Conservation (phyloP, 352 stramenopile species). For the Phytophthora syringae region DNA sequence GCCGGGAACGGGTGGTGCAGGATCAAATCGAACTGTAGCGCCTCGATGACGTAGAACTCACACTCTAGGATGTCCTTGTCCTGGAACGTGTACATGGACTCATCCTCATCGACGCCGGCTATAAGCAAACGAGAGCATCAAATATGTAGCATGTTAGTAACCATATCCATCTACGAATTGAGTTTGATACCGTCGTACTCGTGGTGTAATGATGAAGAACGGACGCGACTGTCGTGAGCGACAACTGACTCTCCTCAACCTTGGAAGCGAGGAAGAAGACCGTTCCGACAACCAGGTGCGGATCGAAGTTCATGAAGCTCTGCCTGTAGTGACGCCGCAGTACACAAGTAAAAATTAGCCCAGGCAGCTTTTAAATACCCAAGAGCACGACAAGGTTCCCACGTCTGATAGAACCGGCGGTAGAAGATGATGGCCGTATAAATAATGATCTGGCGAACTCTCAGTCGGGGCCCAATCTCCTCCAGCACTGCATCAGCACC, state of each 20-base stretch:
- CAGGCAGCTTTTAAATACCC: not conserved
- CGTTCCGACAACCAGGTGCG: conserved; percentile 83
- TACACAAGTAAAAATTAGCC: not conserved
- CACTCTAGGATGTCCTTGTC: conserved; percentile 92
- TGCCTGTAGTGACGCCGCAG: conserved; percentile 55
- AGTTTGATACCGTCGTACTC: conserved; percentile 43
- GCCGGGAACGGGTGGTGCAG: conserved; percentile 86
- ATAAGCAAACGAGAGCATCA: not conserved
- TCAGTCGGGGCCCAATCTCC: conserved; percentile 79
- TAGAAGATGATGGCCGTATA: conserved; percentile 92
- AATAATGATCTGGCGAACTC: conserved; percentile 91
- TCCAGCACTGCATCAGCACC: conserved; percentile 69
- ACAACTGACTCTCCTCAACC: conserved; percentile 87
- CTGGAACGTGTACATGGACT: conserved; percentile 90
- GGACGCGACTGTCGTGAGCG: conserved; percentile 77
- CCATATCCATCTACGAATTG: too few species aligned
- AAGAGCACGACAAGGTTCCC: conserved; percentile 7
- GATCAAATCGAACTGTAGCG: conserved; percentile 89
- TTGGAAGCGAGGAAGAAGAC: conserved; percentile 90
- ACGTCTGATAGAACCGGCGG: conserved; percentile 90
- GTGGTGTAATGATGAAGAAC: conserved; percentile 89
- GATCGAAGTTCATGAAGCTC: conserved; percentile 91
- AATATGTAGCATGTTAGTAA: too few species aligned
- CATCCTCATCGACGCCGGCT: conserved; percentile 86
- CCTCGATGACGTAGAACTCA: conserved; percentile 91